Evolutionary conservation across 257 asterid species (phyloP).

Genomic region (Nicotiana paniculata): DNA sequence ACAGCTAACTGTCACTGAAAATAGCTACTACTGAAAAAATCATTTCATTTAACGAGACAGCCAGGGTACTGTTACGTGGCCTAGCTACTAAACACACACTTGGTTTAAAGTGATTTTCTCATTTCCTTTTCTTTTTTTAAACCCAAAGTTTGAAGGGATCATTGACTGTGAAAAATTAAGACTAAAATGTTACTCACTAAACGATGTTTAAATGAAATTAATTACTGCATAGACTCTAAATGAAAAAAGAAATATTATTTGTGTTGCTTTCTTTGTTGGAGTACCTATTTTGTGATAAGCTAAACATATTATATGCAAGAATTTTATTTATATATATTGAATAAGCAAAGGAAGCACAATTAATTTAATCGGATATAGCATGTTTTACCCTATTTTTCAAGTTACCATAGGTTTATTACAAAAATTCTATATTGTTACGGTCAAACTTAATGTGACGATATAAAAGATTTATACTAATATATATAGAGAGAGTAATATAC

Average conservation of each 20-base stretch:
- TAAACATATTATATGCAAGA: background rate
- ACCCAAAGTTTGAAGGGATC: background rate
- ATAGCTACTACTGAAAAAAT: too few species aligned
- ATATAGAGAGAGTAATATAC: constrained; percentile 5
- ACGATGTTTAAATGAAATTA: too few species aligned
- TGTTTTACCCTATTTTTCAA: too few species aligned
- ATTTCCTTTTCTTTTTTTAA: background rate
- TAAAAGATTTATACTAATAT: too few species aligned
- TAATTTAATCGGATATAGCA: background rate
- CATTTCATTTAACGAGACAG: background rate
- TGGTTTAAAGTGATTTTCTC: background rate
- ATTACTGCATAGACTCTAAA: background rate
- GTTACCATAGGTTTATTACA: background rate
- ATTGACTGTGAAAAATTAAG: background rate
- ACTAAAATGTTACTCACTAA: background rate
- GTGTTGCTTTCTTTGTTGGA: too few species aligned
- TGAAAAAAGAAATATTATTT: too few species aligned
- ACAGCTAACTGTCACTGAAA: too few species aligned
- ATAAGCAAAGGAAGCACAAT: too few species aligned
- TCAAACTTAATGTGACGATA: too few species aligned
- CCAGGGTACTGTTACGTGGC: background rate
- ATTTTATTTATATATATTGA: too few species aligned
- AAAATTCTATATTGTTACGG: too few species aligned
- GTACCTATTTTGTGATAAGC: too few species aligned
- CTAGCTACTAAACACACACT: background rate